phyloP scores from a whole-genome alignment of 1,284 basidiomycete species.

The Ustilago lituana region DNA sequence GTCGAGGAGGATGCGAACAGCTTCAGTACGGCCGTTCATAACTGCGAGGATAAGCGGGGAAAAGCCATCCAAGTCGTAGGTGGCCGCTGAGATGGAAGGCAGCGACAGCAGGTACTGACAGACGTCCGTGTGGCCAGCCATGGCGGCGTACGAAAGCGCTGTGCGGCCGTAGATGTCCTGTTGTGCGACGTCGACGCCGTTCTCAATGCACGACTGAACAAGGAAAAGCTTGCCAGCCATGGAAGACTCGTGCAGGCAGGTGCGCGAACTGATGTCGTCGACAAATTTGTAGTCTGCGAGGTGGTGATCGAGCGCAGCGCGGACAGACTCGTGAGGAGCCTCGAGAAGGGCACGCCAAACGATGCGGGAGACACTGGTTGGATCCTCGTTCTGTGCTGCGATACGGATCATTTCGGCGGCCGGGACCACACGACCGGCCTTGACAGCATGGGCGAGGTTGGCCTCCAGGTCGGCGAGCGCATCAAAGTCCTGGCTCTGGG shows the following conservation, averaged over 20 bases:
- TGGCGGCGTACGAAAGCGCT: conserved; percentile 93
- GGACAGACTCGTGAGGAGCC: conserved; percentile 49
- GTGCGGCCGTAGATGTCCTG: conserved; percentile 90
- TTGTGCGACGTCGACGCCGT: conserved; percentile 76
- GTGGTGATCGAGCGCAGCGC: conserved; percentile 52
- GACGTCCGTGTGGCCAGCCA: conserved; percentile 84
- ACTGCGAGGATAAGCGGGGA: conserved; percentile 92
- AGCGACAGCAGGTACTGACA: conserved; percentile 81
- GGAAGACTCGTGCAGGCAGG: conserved; percentile 91
- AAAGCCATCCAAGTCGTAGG: conserved; percentile 78
- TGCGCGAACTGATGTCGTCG: conserved; percentile 96
- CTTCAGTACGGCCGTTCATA: conserved; percentile 82
- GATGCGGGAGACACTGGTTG: conserved; percentile 57
- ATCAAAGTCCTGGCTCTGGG: conserved; percentile 54
- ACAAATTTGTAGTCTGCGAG: conserved; percentile 85
- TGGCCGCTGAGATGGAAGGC: conserved; percentile 77
- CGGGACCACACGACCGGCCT: conserved; percentile 45
- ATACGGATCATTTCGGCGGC: conserved; percentile 57
- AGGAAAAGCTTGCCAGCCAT: conserved; percentile 84
- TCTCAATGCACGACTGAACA: conserved; percentile 81
- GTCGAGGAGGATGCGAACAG: conserved; percentile 70
- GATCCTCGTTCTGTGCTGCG: conserved; percentile 54
- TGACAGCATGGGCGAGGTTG: conserved; percentile 55
- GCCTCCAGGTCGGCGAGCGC: conserved; percentile 62
- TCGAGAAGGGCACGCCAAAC: conserved; percentile 64